These are phyloP conservation scores for Chlamydomonas sp. DNA, from an alignment of 139 green algal species.

Conservation along the genomic window DNA sequence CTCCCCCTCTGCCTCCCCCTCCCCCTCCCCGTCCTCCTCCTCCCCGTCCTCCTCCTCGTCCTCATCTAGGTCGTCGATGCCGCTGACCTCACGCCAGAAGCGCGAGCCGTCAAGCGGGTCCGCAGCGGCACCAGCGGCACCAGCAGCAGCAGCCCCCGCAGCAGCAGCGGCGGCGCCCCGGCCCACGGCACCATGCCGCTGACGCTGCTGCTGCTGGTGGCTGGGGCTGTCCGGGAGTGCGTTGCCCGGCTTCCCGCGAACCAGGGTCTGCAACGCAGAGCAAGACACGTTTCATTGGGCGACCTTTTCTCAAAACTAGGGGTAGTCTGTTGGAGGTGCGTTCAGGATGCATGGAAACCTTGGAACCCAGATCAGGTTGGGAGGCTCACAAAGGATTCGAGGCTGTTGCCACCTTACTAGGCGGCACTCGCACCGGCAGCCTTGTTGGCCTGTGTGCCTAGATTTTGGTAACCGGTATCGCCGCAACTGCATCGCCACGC, in stretches of 20 bases:
- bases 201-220: neutral
- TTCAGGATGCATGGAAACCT: too few relatives aligned
- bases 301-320: too few relatives aligned
- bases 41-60: conserved; percentile 23
- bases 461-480: too few relatives aligned
- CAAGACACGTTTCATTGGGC: too few relatives aligned
- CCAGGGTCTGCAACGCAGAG: too few relatives aligned
- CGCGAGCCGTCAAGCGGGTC: conserved; percentile 26
- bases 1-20: neutral
- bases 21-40: conserved; percentile 4
- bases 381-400: neutral
- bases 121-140: neutral
- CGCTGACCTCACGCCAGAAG: conserved; percentile 31
- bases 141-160: neutral
- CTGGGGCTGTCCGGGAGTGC: neutral
- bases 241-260: too few relatives aligned
- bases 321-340: too few relatives aligned
- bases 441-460: too few relatives aligned
- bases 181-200: neutral
- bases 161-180: neutral
- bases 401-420: neutral
- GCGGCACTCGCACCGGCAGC: neutral
- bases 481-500: too few relatives aligned
- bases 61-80: conserved; percentile 16
- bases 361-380: too few relatives aligned